Evolutionary conservation across 768 basidiomycete genomes (phyloP), one percentile per base, ranked within the genome.

Genomic region (Boletales sp.): DNA sequence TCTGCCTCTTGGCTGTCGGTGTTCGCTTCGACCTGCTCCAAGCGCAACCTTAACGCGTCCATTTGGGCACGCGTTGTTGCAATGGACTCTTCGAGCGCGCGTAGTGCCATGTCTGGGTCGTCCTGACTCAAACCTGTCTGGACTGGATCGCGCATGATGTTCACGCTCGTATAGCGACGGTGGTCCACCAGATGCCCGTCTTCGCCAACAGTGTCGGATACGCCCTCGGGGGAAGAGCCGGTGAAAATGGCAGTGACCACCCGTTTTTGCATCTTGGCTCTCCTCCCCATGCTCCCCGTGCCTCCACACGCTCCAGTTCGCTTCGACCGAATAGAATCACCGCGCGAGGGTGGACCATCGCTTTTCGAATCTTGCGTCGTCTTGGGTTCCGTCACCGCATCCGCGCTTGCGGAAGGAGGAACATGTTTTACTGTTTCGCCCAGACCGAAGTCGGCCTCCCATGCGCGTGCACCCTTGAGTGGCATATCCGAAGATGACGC

Each of bases 161-260:
- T 32, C 25, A 28, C 25, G 18, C 25, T 46, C 10, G 44, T 18
- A 34, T 8, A 12, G 35, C 13, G 12, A 17, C 31, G 25, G 17
- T 35, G 37, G 9, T 31, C 46, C 32, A 15, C 31, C 8, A 41
- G 7, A 30, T 46, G 30, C 19, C 6, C 33, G 5, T 17, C 44
- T 8, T 37, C 34, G 3, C 32, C 15, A 10, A n/a, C 13, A 8
- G 14, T 43, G 37, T 40, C 37, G 19, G 32, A 18, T 12, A 5
- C 39, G 13, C 33, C 41, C 14, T 53, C 47, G 1, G 57, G 13
- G 8, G 33, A 19, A 34, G 50, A 39, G 13, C 58, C 67, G 2
- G 65, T 61, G 14, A 67, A 67, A 33, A 69, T 66, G 39, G 65
- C 65, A 8, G 67, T 69, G 41, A 67, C 56, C 0, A 67, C 53